Percentiles rank a stretch among this genome's conserved stretches.
These are phyloP conservation scores for Eutreptiella sp. DNA, from an alignment of 208 protist genomes.

Conservation along the genomic window DNA sequence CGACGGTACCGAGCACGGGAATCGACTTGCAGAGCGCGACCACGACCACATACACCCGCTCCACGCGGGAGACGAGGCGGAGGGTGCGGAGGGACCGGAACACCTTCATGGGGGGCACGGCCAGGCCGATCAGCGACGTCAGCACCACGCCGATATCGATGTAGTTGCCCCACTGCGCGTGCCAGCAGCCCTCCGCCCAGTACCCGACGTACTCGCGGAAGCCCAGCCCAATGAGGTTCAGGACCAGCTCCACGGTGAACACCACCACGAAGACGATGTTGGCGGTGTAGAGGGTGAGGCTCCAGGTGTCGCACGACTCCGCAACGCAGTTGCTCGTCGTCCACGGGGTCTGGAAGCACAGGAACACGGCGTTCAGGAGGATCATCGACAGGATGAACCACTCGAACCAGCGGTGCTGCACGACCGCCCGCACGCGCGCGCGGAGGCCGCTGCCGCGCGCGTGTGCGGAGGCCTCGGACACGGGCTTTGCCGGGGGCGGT, in stretches of 20 bases:
- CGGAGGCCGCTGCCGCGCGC: too few relatives aligned
- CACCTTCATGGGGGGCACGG: slow-evolving; percentile 38
- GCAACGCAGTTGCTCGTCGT: not conserved
- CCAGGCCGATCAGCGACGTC: slow-evolving; percentile 43
- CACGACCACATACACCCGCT: not conserved
- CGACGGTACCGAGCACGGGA: not conserved
- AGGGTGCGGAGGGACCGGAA: slow-evolving; percentile 42
- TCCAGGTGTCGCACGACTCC: not conserved
- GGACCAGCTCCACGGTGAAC: slow-evolving; percentile 8
- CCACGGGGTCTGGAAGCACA: too few relatives aligned
- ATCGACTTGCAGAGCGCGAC: not conserved
- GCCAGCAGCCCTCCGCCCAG: too few relatives aligned
- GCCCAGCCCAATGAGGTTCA: slow-evolving; percentile 25
- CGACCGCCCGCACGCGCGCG: too few relatives aligned
- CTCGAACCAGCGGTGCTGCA: too few relatives aligned
- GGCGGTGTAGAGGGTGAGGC: not conserved
- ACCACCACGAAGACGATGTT: slow-evolving; percentile 26
- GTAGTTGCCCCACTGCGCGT: slow-evolving; percentile 40
- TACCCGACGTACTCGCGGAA: not conserved
- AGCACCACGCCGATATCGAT: slow-evolving; percentile 47
- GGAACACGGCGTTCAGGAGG: too few relatives aligned
- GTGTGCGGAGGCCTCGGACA: too few relatives aligned
- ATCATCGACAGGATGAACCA: too few relatives aligned
- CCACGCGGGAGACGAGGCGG: slow-evolving; percentile 33
- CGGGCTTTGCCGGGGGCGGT: too few relatives aligned